Conservation (phyloP, 192 early-diverging fungal genomes). For the Gigaspora rosea region DNA sequence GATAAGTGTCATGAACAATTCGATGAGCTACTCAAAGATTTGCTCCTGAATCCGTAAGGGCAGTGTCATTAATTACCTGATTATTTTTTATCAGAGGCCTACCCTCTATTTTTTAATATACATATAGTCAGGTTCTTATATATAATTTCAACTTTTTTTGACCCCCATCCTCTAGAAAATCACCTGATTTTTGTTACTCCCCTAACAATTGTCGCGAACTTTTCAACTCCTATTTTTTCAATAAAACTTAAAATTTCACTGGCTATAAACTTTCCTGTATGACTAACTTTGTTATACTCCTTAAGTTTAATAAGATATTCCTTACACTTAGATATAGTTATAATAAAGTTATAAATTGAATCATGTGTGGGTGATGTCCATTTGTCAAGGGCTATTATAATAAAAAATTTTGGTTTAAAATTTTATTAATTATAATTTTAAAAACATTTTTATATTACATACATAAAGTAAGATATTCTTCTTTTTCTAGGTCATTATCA, state of each 20-base stretch:
- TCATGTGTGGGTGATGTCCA: background rate
- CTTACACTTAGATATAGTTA: background rate
- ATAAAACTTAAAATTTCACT: background rate
- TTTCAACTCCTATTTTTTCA: background rate
- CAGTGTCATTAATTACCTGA: too few species aligned
- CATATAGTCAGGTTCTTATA: too few species aligned
- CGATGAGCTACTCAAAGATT: background rate
- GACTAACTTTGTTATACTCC: background rate
- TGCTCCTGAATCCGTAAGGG: background rate
- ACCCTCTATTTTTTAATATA: too few species aligned
- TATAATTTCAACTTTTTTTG: too few species aligned
- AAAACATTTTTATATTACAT: too few species aligned
- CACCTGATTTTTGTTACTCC: too few species aligned
- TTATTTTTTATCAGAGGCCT: too few species aligned
- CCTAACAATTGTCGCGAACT: background rate
- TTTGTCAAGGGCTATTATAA: background rate
- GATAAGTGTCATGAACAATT: background rate
- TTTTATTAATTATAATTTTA: conserved; percentile 1
- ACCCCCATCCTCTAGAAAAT: too few species aligned
- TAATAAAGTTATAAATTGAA: background rate
- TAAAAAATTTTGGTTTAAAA: background rate
- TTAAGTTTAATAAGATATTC: background rate
- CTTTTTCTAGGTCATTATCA: too few species aligned
- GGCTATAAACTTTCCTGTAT: background rate
- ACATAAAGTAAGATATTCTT: too few species aligned